Evolutionary conservation across 495 filamentous ascomycete species (phyloP).

Genomic region (Hypoxylon intermedium): DNA sequence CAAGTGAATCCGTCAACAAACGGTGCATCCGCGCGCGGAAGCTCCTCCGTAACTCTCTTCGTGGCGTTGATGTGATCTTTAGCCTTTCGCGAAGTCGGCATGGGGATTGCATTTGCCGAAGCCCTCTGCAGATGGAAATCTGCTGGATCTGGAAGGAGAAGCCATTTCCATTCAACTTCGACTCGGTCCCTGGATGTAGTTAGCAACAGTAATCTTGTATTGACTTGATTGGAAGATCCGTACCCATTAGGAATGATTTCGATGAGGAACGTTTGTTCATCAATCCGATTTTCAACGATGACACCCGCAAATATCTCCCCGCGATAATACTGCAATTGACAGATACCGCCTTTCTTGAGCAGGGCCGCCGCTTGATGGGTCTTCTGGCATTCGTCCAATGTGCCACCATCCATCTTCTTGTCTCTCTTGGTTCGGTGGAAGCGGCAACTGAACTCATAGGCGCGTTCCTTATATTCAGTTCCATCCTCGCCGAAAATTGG

Average conservation of each 20-base stretch:
- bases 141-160: constrained; percentile 69
- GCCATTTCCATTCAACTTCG: constrained; percentile 81
- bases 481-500: constrained; percentile 91
- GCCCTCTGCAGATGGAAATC: constrained; percentile 70
- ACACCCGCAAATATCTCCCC: constrained; percentile 89
- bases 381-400: constrained; percentile 72
- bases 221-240: constrained; percentile 44
- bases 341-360: constrained; percentile 75
- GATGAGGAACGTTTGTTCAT: constrained; percentile 75
- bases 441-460: constrained; percentile 90
- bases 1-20: constrained; percentile 75
- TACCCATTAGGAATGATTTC: constrained; percentile 90
- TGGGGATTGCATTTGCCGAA: constrained; percentile 62
- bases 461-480: constrained; percentile 85
- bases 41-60: constrained; percentile 62
- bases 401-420: constrained; percentile 68
- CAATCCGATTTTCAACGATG: constrained; percentile 83
- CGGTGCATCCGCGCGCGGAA: constrained; percentile 70
- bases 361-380: constrained; percentile 72
- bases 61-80: constrained; percentile 64
- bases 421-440: constrained; percentile 89
- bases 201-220: constrained; percentile 24
- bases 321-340: constrained; percentile 86
- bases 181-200: constrained; percentile 57
- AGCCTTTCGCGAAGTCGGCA: constrained; percentile 61